A percentile compares a stretch with the other conserved stretches of the same genome.
phyloP scores from a whole-genome alignment of 2,329 filamentous ascomycete genomes.

The Ceratocystis harringtonii region DNA sequence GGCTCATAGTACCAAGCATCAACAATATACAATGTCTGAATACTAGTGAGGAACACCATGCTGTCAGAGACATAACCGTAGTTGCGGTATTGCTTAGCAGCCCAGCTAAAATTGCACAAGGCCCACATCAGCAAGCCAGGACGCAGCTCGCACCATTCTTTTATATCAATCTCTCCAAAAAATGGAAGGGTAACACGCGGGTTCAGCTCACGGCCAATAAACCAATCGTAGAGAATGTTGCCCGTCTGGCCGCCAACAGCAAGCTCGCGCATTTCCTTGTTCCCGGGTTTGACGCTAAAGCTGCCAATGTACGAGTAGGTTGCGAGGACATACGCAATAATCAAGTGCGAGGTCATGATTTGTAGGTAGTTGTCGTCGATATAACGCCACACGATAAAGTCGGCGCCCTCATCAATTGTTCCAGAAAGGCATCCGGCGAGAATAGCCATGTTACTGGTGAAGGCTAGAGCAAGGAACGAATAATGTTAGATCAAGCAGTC shows the following conservation, averaged over 20 bases:
- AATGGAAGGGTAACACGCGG: conserved; percentile 66
- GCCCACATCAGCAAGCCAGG: conserved; percentile 84
- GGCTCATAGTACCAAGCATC: conserved; percentile 80
- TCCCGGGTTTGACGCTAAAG: conserved; percentile 65
- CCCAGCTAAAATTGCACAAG: conserved; percentile 67
- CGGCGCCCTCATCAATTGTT: conserved; percentile 59
- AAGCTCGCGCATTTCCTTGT: conserved; percentile 58
- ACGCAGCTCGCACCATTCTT: conserved; percentile 78
- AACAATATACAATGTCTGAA: conserved; percentile 70
- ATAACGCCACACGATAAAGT: conserved; percentile 83
- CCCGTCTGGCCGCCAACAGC: conserved; percentile 69
- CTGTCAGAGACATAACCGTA: conserved; percentile 75
- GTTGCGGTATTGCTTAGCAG: conserved; percentile 74
- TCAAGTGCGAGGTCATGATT: conserved; percentile 65
- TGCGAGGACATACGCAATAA: conserved; percentile 59
- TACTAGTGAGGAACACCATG: conserved; percentile 61
- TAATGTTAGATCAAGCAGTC: background rate
- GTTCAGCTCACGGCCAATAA: conserved; percentile 90
- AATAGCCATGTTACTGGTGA: conserved; percentile 59
- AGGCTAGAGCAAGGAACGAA: conserved; percentile 36
- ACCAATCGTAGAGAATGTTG: conserved; percentile 88
- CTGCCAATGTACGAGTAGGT: conserved; percentile 68
- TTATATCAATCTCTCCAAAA: conserved; percentile 77
- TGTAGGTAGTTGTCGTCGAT: conserved; percentile 84
- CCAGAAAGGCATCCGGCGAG: conserved; percentile 58